Evolutionary conservation across 257 asterid genomes (phyloP).

Genomic region (Forsythia suspensa): DNA sequence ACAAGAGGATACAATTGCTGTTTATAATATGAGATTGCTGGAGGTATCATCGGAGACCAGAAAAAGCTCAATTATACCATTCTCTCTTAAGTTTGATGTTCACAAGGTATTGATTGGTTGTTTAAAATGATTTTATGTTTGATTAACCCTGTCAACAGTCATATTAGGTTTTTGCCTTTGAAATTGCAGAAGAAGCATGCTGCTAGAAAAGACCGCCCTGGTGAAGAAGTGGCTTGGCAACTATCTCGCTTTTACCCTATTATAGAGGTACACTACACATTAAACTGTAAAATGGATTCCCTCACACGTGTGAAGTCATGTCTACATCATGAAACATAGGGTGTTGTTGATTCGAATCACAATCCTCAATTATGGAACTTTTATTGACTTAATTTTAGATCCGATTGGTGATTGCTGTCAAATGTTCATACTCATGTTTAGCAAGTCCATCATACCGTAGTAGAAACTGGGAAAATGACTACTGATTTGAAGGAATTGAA

Average conservation of each 20-base stretch:
- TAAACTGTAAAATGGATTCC: background rate
- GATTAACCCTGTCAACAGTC: constrained; percentile 19
- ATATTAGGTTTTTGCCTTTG: constrained; percentile 9
- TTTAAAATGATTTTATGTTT: constrained; percentile 14
- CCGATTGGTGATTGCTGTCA: background rate
- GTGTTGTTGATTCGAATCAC: background rate
- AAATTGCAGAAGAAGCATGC: constrained; percentile 80
- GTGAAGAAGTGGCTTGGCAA: constrained; percentile 83
- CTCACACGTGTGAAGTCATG: background rate
- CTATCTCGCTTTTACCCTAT: constrained; percentile 94
- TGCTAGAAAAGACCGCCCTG: constrained; percentile 85
- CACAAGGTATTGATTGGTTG: constrained; percentile 64
- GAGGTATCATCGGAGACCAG: constrained; percentile 72
- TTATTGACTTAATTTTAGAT: background rate
- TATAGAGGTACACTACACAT: constrained; percentile 63
- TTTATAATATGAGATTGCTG: constrained; percentile 88
- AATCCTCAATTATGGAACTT: background rate
- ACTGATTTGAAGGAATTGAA: background rate
- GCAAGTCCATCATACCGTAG: background rate
- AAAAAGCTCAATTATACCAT: constrained; percentile 69
- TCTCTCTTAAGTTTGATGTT: constrained; percentile 87
- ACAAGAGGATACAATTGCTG: constrained; percentile 84
- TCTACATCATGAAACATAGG: background rate
- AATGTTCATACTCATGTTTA: background rate
- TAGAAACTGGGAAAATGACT: background rate